Conservation (phyloP, 192 early-diverging fungal genomes). For the Ambispora gerdemannii region DNA sequence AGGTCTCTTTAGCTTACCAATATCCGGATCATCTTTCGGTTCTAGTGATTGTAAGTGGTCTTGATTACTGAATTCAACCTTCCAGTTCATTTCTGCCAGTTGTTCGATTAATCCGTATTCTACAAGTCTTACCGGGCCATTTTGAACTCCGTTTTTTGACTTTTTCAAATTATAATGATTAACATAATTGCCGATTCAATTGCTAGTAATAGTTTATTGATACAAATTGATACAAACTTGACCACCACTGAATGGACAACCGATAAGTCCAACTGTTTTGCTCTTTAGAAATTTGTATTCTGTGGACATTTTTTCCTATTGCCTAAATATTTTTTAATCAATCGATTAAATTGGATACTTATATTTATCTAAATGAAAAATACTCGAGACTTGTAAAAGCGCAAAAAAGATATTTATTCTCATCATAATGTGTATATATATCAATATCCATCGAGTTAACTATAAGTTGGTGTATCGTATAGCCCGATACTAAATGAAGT, state of each 20-base stretch:
- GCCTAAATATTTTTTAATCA: too few species aligned
- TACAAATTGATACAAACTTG: slow-evolving; percentile 43
- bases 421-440: too few species aligned
- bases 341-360: too few species aligned
- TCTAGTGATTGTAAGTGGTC: slow-evolving; percentile 64
- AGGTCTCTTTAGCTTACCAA: slow-evolving; percentile 81
- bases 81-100: slow-evolving; percentile 76
- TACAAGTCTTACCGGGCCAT: slow-evolving; percentile 78
- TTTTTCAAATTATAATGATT: too few species aligned
- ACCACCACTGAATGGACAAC: slow-evolving; percentile 71
- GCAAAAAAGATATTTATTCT: too few species aligned
- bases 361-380: too few species aligned
- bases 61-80: slow-evolving; percentile 72
- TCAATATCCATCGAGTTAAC: too few species aligned
- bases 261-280: slow-evolving; percentile 67
- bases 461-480: too few species aligned
- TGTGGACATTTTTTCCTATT: background rate
- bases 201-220: background rate
- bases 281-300: slow-evolving; percentile 56
- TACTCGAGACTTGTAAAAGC: too few species aligned
- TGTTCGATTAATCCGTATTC: slow-evolving; percentile 84
- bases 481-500: too few species aligned
- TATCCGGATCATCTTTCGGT: slow-evolving; percentile 67
- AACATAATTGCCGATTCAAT: background rate
- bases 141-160: slow-evolving; percentile 86